Evolutionary conservation across 2,329 filamentous ascomycete species (phyloP), one percentile per base, ranked within the genome.

Genomic region (Juglanconis sp.): DNA sequence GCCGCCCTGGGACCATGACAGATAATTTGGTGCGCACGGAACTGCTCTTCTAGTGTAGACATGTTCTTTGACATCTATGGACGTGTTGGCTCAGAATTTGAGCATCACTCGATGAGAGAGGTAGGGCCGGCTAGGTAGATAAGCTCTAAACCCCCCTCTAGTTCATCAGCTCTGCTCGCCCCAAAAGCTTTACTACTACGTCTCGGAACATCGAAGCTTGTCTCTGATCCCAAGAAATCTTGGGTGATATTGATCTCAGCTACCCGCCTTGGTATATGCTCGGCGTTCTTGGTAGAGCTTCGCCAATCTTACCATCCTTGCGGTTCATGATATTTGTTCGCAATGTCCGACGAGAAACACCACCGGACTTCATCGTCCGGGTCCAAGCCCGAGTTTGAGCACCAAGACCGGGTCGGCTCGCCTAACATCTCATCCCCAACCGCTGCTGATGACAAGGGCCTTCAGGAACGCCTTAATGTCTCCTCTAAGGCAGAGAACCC

Each of bases 401-500:
- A 71, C 55, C 61, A 55, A n/a, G 59, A 55, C 30, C 57, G 36
- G 11, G 32, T 4, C n/a, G 51, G 24, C 42, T 36, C 51, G 50
- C n/a, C 42, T 24, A 3, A 4, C 11, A 36, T 24, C 32, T 17
- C 47, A 32, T 44, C 53, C 35, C 15, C 36, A 15, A 31, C 35
- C 15, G 13, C 35, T 30, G 9, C 47, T n/a, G 30, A 11, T 6
- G 63, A 70, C n/a, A 68, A 69, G 47, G 68, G 53, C 7, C 65
- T 71, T 34, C 67, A 58, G 17, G 65, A 69, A 44, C 72, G 74
- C 5, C 63, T 72, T 4, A 70, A 73, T 50, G 73, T 71, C 30
- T 76, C 74, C 9, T 68, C 70, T 13, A 74, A 71, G 66, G 67
- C 78, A 24, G 71, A 74, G 44, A 74, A 79, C 53, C 77, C 77